Conservation (phyloP, 1,139 yeast genomes). For the Pichia cactophila region DNA sequence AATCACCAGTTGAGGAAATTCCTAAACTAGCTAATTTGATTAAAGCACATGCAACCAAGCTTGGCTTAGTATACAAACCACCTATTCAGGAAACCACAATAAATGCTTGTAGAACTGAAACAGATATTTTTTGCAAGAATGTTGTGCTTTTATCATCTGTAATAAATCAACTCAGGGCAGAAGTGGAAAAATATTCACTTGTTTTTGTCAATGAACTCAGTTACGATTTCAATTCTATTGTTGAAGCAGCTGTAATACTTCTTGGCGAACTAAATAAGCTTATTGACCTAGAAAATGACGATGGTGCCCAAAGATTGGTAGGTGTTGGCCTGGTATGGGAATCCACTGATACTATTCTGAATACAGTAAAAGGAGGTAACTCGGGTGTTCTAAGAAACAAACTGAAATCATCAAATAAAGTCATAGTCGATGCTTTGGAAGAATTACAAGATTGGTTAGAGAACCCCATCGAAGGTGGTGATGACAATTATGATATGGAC, state of each 20-base stretch:
- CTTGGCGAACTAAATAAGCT: conserved; percentile 5
- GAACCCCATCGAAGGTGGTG: conserved; percentile 39
- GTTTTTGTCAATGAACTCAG: conserved; percentile 37
- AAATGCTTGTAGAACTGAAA: conserved; percentile 46
- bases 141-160: conserved; percentile 41
- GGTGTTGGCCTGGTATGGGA: conserved; percentile 64
- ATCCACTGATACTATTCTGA: conserved; percentile 40
- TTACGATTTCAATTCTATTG: conserved; percentile 10
- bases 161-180: conserved; percentile 35
- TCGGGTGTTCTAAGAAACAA: conserved; percentile 42
- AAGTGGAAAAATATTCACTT: conserved; percentile 30
- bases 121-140: conserved; percentile 42
- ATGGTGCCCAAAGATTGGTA: conserved; percentile 36
- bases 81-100: conserved; percentile 34
- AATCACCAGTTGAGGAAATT: conserved; percentile 48
- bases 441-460: conserved; percentile 63
- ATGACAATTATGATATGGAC: conserved; percentile 1
- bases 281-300: conserved; percentile 6
- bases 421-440: conserved; percentile 56
- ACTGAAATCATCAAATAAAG: conserved; percentile 37
- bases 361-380: conserved; percentile 40
- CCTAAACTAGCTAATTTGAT: conserved; percentile 50
- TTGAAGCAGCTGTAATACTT: conserved; percentile 3
- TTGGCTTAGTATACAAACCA: conserved; percentile 70
- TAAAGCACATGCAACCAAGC: conserved; percentile 73